These are phyloP conservation scores for Echeveria elegans DNA, from an alignment of 164 flowering plant species.

Conservation along the genomic window DNA sequence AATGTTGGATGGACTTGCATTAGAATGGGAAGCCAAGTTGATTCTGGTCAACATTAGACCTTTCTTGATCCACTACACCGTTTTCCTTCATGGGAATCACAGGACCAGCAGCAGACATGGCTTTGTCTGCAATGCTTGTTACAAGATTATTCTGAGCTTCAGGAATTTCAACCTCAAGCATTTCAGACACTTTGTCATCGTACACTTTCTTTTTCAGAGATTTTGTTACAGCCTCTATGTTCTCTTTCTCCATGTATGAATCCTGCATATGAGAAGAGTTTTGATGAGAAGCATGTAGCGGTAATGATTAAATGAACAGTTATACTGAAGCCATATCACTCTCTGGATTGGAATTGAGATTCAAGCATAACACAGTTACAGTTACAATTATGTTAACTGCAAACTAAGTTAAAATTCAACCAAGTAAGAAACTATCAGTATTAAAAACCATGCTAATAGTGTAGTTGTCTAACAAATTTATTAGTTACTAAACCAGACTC, in stretches of 20 bases:
- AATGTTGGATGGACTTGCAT: background rate
- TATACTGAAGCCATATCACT: background rate
- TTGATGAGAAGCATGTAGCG: constrained; percentile 6
- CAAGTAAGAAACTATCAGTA: background rate
- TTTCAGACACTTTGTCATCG: constrained; percentile 25
- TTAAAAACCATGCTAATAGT: too few species aligned
- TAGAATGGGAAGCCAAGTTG: background rate
- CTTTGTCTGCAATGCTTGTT: constrained; percentile 89
- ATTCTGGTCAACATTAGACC: constrained; percentile 26
- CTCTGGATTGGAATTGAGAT: background rate
- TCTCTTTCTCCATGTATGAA: constrained; percentile 14
- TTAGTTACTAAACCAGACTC: background rate
- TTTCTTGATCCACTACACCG: constrained; percentile 94
- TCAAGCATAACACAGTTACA: background rate
- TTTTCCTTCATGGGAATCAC: constrained; percentile 80
- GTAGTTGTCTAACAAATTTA: background rate
- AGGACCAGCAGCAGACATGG: constrained; percentile 97
- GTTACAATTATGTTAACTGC: background rate
- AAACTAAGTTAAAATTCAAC: background rate
- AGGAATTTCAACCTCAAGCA: constrained; percentile 22
- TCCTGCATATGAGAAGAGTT: constrained; percentile 13
- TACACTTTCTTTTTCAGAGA: constrained; percentile 20
- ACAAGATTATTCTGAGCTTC: constrained; percentile 50
- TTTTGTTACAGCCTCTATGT: constrained; percentile 24
- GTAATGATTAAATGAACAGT: background rate